Base-by-base conservation (phyloP, 2,329 filamentous ascomycete species). In the Fusarium compactum region DNA sequence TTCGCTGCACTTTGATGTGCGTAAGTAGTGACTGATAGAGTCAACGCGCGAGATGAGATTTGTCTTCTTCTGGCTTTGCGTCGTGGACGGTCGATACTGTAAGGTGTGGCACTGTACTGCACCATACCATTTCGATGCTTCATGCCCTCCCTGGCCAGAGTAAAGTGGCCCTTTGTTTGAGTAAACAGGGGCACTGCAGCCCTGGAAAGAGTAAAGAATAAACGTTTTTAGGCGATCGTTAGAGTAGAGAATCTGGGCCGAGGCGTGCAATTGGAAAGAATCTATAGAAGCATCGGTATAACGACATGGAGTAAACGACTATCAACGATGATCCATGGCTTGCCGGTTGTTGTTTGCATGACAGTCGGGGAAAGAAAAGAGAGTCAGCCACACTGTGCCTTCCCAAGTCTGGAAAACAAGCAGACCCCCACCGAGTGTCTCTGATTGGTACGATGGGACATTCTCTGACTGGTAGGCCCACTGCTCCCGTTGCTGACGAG, bases 401-500 rank as follows among this genome's bases (percentile, higher is more conserved):
- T 50, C 32, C 61, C 48, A 29, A 51, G 60, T 29, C 52, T 38
- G 45, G 54, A 38, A 64, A 47, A 47, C 41, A 27, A 45, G 61
- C 47, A 52, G 32, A 38, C 45, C 61, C 52, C 64, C 54, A 69
- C 47, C 11, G 30, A 29, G 15, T 48, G 27, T 32, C 32, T 52
- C 45, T 67, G 50, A 70, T 72, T 71, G 69, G 69, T 47, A 59
- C 46, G 24, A 54, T 62, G 44, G 41, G 47, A 30, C 20, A 46
- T 57, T 32, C 51, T 66, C 56, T 58, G 18, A 60, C 64, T 62
- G 22, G 20, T 22, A 47, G 57, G 30, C 54, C 68, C 64, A 65
- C 64, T 67, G 43, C 52, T 71, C 64, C 68, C 68, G 68, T 47
- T 66, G 60, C 53, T 62, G 56, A 62, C 56, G 60, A 71, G 64